Percentiles rank a stretch among this genome's conserved stretches.
These are phyloP conservation scores for Penicillium steckii DNA, from an alignment of 495 filamentous ascomycete genomes.

Conservation along the genomic window DNA sequence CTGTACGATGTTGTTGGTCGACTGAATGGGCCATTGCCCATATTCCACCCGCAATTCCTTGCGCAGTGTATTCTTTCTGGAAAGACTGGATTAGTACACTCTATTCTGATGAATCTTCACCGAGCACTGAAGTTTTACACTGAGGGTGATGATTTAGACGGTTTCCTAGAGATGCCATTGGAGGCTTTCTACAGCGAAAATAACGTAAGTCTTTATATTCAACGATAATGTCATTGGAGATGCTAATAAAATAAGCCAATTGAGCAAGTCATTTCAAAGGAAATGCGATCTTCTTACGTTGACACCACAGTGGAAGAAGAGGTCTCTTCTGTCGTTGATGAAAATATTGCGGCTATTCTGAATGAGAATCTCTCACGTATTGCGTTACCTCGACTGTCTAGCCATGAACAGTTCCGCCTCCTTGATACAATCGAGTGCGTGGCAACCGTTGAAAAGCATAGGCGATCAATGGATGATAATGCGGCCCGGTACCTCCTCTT, in stretches of 20 bases:
- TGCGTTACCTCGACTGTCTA: conserved; percentile 78
- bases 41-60: conserved; percentile 92
- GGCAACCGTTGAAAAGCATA: conserved; percentile 82
- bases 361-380: conserved; percentile 75
- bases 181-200: conserved; percentile 66
- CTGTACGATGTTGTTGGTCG: conserved; percentile 78
- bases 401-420: conserved; percentile 85
- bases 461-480: conserved; percentile 89
- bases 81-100: conserved; percentile 70
- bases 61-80: conserved; percentile 85
- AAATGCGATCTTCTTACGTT: conserved; percentile 52
- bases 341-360: conserved; percentile 67
- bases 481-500: conserved; percentile 88
- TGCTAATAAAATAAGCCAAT: conserved; percentile 35
- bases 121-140: conserved; percentile 78
- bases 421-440: conserved; percentile 87
- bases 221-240: background rate
- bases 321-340: conserved; percentile 63
- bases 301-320: conserved; percentile 55
- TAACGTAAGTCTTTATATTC: conserved; percentile 35
- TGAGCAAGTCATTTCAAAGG: conserved; percentile 45
- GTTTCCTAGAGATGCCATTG: conserved; percentile 69
- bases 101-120: conserved; percentile 70
- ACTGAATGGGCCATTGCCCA: conserved; percentile 83
- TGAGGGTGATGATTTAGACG: conserved; percentile 79